A percentile compares a stretch with the other conserved stretches of the same genome.
Evolutionary conservation across 1,284 basidiomycete species (phyloP).

Genomic region (Austroboletus olivaceoglutinosus): DNA sequence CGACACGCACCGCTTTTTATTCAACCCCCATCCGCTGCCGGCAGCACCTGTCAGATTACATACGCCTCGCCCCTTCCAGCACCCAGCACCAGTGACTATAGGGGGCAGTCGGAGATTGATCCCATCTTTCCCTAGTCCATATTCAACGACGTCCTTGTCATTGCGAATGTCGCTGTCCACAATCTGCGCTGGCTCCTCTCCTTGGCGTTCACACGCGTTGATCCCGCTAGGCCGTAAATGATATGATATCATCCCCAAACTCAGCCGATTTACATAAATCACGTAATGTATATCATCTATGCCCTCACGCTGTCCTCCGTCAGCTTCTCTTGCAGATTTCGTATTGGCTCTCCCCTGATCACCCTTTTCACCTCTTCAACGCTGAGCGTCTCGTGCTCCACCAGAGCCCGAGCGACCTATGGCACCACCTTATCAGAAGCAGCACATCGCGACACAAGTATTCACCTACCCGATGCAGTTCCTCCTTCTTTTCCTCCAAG

Average conservation of each 20-base stretch:
- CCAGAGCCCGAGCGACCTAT: slow-evolving; percentile 84
- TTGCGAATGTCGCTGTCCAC: no score
- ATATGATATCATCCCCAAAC: not conserved
- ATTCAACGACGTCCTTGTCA: no score
- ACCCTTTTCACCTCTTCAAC: slow-evolving; percentile 82
- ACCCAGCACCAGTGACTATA: no score
- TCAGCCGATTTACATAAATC: not conserved
- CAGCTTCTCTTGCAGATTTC: slow-evolving; percentile 61
- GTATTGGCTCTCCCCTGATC: slow-evolving; percentile 78
- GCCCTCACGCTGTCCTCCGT: slow-evolving; percentile 38
- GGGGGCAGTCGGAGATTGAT: not conserved
- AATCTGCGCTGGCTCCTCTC: not conserved
- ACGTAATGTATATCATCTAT: not conserved
- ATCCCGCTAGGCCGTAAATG: not conserved
- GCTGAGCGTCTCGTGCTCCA: slow-evolving; percentile 93
- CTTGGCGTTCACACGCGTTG: not conserved
- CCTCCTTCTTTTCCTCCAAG: slow-evolving; percentile 69
- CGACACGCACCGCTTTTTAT: slow-evolving; percentile 12
- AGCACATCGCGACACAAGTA: not conserved
- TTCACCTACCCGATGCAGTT: slow-evolving; percentile 73
- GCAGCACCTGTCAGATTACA: not conserved
- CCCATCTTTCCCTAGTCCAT: not conserved
- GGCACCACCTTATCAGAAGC: slow-evolving; percentile 7
- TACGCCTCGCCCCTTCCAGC: not conserved
- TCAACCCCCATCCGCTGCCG: not conserved